Evolutionary conservation across 176 grass and related monocot species (phyloP).

Genomic region (Puya raimondii): DNA sequence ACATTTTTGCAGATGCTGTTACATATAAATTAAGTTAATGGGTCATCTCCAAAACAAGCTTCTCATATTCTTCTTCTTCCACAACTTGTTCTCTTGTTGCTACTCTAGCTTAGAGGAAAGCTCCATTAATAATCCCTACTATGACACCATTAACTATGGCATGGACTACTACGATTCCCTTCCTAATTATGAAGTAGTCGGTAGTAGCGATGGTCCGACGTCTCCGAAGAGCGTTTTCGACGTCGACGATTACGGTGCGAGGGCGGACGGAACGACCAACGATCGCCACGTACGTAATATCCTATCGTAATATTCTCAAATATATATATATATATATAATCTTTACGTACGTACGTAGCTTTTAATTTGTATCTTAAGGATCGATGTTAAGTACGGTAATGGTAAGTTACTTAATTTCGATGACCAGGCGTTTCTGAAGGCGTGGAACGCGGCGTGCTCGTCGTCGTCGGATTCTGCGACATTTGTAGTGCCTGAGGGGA

Average conservation of each 20-base stretch:
- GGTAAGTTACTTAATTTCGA: not conserved
- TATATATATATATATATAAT: not conserved
- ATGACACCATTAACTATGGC: no score
- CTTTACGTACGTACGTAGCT: not conserved
- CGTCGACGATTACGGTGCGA: conserved; percentile 40
- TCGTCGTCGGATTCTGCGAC: conserved; percentile 5
- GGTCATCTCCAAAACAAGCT: not conserved
- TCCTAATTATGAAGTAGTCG: no score
- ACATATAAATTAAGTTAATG: no score
- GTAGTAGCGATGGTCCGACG: not conserved
- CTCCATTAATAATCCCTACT: no score
- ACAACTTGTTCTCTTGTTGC: not conserved
- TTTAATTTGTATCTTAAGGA: not conserved
- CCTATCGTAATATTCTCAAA: no score
- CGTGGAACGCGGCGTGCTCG: conserved; percentile 51
- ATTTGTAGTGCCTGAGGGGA: conserved; percentile 22
- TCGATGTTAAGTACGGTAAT: not conserved
- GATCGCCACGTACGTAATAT: conserved; percentile 29
- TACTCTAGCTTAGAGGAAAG: no score
- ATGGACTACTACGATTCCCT: no score
- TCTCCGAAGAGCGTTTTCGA: conserved; percentile 23
- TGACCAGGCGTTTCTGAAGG: conserved; percentile 45
- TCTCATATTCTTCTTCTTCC: conserved; percentile 1
- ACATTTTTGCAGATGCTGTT: no score
- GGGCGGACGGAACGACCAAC: conserved; percentile 17